phyloP scores from a whole-genome alignment of 1,139 yeast species.

The Yamadazyma spencermartinsiae region DNA sequence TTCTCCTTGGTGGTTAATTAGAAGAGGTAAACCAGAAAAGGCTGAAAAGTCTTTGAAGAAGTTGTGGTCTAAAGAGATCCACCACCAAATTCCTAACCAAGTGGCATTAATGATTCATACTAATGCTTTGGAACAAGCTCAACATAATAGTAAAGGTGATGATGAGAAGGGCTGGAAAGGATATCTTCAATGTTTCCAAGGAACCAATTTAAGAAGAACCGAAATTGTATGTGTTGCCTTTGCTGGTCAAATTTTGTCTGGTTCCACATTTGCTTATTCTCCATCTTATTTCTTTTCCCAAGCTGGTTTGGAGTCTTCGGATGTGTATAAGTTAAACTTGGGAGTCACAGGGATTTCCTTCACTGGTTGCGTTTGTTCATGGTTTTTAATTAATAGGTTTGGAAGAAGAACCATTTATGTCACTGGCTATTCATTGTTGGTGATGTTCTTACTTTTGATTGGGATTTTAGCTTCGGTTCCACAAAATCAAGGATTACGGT shows the following conservation, averaged over 20 bases:
- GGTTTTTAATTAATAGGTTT: constrained; percentile 20
- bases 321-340: constrained; percentile 26
- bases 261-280: constrained; percentile 24
- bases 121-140: constrained; percentile 25
- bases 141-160: constrained; percentile 15
- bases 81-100: constrained; percentile 19
- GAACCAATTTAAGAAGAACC: constrained; percentile 25
- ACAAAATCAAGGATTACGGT: constrained; percentile 18
- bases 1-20: constrained; percentile 29
- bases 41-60: constrained; percentile 23
- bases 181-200: constrained; percentile 25
- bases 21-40: constrained; percentile 22
- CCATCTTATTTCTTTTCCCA: constrained; percentile 26
- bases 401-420: constrained; percentile 27
- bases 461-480: constrained; percentile 39
- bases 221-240: constrained; percentile 25
- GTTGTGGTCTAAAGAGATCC: constrained; percentile 19
- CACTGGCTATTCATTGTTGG: constrained; percentile 21
- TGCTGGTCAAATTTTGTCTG: constrained; percentile 25
- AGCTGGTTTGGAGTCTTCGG: constrained; percentile 21
- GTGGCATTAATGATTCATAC: constrained; percentile 27
- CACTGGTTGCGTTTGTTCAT: constrained; percentile 20
- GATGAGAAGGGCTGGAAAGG: constrained; percentile 22
- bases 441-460: constrained; percentile 41
- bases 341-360: constrained; percentile 29